These are phyloP conservation scores for Coemansia sp. DNA, from an alignment of 192 early-diverging fungal genomes.

Conservation along the genomic window DNA sequence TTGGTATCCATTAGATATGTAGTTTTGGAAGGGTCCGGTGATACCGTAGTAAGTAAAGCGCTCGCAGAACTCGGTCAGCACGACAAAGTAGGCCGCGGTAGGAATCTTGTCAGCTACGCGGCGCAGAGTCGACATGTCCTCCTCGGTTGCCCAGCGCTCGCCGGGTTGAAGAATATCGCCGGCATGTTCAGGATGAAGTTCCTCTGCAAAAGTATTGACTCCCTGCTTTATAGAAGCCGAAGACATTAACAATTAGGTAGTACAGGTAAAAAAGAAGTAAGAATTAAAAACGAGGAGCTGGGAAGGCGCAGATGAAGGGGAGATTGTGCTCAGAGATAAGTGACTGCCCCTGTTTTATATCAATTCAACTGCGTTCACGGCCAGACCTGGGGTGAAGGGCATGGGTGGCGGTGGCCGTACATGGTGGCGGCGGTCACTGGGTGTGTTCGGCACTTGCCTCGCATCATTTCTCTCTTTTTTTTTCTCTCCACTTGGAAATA, in stretches of 20 bases:
- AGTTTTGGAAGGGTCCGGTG: conserved; percentile 62
- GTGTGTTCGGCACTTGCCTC: neutral
- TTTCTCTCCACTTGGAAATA: neutral
- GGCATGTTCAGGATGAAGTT: conserved; percentile 36
- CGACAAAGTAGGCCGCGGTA: conserved; percentile 56
- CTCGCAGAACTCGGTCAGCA: conserved; percentile 62
- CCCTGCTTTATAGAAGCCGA: conserved; percentile 15
- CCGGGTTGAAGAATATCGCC: conserved; percentile 40
- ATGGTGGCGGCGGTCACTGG: neutral
- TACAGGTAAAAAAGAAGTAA: neutral
- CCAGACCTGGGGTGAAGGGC: neutral
- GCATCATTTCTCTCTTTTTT: neutral
- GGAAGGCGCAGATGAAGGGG: neutral
- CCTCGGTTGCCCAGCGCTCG: conserved; percentile 58
- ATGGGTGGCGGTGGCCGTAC: neutral
- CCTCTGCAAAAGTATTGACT: neutral
- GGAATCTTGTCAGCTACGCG: conserved; percentile 63
- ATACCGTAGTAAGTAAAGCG: conserved; percentile 67
- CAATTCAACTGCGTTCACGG: neutral
- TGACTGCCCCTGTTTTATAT: neutral
- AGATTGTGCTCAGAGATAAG: neutral
- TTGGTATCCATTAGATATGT: conserved; percentile 57
- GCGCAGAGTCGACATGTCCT: conserved; percentile 58
- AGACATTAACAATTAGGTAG: conserved; percentile 17
- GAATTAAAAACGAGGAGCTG: neutral